Base-by-base conservation (phyloP, 768 basidiomycete species). In the Mycena epipterygia region DNA sequence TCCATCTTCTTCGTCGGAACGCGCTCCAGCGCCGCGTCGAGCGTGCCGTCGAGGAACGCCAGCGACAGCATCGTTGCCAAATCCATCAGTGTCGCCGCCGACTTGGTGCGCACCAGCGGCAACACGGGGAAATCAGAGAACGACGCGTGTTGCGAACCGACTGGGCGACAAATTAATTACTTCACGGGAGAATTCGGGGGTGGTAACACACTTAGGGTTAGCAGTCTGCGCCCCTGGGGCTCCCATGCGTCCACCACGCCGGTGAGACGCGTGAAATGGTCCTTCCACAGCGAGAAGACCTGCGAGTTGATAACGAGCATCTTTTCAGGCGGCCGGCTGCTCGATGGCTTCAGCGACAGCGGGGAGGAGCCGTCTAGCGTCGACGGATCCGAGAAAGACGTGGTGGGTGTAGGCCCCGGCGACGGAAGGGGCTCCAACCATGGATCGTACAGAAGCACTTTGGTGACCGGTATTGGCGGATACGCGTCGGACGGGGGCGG, bases 371-470 rank as follows among this genome's bases (percentile, higher is more conserved):
- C 52, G n/a, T 46, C 61, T 8, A 32, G 30, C 19, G 53, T 67
- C 41, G 56, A 74, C 39, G 55, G 67, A 30, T 63, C 56, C 0
- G 68, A 55, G n/a, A 74, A 23, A 25, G 77, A 56, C 32, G 67
- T 52, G 25, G 79, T 67, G 37, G 86, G 85, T 25, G 76, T 68
- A 14, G 86, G 90, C 5, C 89, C 90, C 33, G 89, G 92, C 42
- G 84, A 78, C 9, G 90, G 86, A 27, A 95, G 75, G 21, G 94
- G 93, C 64, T 95, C 93, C 11, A 95, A 80, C 95, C 95, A 96
- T 23, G 95, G 95, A 79, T 96, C 95, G 21, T 94, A 85, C 25
- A 92, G 83, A 25, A 96, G 76, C 12, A 86, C 89, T 53, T 88
- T 86, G 8, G 82, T 79, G 57, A 93, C 80, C 0, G 90, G 91